Evolutionary conservation across 2,329 filamentous ascomycete species (phyloP), one percentile per base, ranked within the genome.

Genomic region (Diaporthe sp.): DNA sequence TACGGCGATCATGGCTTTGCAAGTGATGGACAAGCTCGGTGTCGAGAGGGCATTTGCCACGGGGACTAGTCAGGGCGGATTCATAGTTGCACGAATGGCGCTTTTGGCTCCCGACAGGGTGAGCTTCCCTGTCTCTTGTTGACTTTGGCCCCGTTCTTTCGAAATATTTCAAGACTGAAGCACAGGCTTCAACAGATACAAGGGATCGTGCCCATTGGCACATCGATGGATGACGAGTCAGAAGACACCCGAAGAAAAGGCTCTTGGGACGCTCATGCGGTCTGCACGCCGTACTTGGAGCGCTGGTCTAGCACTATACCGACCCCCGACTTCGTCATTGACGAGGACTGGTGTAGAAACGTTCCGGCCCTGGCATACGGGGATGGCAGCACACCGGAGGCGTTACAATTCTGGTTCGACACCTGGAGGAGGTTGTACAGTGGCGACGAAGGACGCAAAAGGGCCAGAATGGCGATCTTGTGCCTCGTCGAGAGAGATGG

Each of bases 11-110:
- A 87, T 92, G 87, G 86, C 87, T 17, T 81, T 90, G 12, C 89
- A 92, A 81, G 88, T 90, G 1, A 84, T 92, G 85, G 86, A 90
- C 55, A 84, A 84, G 5, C 83, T 90, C 1, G 84, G 84, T 1
- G 83, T 90, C n/a, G 71, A 83, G n/a, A 87, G 87, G 82, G 88
- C 87, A 0, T 90, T 88, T 77, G 85, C 86, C 0, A 80, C 89
- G 10, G 88, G 88, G n/a, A 89, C 88, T 9, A 88, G 86, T 72
- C 87, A 89, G 79, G 88, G 88, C 25, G 88, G 88, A 4, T 90
- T 87, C 87, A 84, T 90, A 31, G 84, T 86, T 4, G 80, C 83
- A 3, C 84, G 88, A n/a, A 88, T 90, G 86, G 88, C 88, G 3
- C 82, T 90, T 31, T 78, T 90, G 62, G 87, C 86, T 7, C 88